Base-by-base conservation (phyloP, 352 stramenopile genomes). In the Globisporangium abappressorium region DNA sequence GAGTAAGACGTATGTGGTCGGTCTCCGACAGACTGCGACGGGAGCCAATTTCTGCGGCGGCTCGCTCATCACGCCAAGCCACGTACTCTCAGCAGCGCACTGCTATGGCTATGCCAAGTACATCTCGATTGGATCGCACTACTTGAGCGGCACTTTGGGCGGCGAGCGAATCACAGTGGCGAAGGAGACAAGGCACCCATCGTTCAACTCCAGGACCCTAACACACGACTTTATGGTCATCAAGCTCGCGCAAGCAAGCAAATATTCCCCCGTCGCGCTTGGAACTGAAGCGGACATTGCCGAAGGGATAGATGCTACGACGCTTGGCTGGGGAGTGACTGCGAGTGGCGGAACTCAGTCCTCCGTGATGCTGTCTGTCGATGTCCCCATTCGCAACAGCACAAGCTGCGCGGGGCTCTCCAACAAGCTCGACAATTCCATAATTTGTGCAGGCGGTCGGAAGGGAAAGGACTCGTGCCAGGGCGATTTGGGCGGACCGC, bases 371-470 rank as follows among this genome's bases (percentile, higher is more conserved):
- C 67, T 82, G 34, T 65, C 74, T 14, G 76, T 87, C 22, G 66
- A 84, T 43, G 70, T 88, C 11, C 65, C 79, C 2, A 55, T 92
- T 4, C 65, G 89, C 24, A 81, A 79, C 60, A 77, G 82, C 38
- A 67, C 67, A 0, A 69, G 65, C 0, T 91, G 81, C 63, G 41
- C 49, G 9, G 51, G 7, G 24, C 12, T 57, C 7, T 56, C 8
- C 15, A 18, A 14, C 22, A 59, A 64, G 18, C 64, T 75, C 26
- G 68, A 82, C 34, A 38, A 66, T 8, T 80, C 76, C 9, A 90
- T 89, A 76, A 41, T 93, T n/a, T 93, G 85, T 36, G 82, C 85
- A 3, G 81, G 84, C 0, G 79, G 81, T 24, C 38, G 72, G 26
- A 43, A 64, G 26, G 73, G 78, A 57, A 76, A 75, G 62, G 79